Evolutionary conservation across 1,284 basidiomycete genomes (phyloP), one percentile per base, ranked within the genome.

Genomic region (Puccinia triticina): DNA sequence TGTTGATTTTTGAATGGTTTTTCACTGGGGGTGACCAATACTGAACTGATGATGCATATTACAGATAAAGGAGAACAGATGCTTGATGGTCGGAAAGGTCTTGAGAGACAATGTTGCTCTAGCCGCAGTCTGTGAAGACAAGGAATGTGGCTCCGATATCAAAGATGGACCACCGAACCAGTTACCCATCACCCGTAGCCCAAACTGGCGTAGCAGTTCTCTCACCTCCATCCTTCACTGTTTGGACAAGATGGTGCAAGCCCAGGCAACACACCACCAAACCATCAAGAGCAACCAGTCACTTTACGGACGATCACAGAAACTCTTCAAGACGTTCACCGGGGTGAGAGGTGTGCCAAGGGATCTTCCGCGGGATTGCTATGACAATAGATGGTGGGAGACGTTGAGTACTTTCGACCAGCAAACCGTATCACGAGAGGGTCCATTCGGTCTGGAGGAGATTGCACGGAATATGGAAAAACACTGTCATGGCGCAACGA

Each of bases 191-290:
- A 37, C 34, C 4, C 23, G 64, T 18, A n/a, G n/a, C n/a, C n/a
- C n/a, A n/a, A n/a, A n/a, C n/a, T n/a, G n/a, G n/a, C n/a, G n/a
- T n/a, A 67, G 64, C 40, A n/a, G 10, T 67, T 7, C 21, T 26
- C 64, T 67, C 2, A 67, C 64, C 23, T 18, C 40, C 12, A 67
- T 67, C 18, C 23, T 67, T 14, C 64, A 67, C 64, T 40, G 40
- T 29, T 26, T 67, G 23, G 64, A 67, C 23, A 37, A 67, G 23
- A 67, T 67, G 32, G 40, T 26, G 11, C 64, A 46, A 16, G 21
- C 64, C 40, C 21, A 67, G 34, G 64, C 64, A 59, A n/a, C n/a
- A 7, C 61, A 64, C n/a, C 61, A 64, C 61, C 61, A 32, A 64
- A 64, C 61, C 11, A 64, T 26, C 34, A 64, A 64, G 8, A 23